Conservation (phyloP, 495 filamentous ascomycete genomes). For the Elasticomyces elasticus region DNA sequence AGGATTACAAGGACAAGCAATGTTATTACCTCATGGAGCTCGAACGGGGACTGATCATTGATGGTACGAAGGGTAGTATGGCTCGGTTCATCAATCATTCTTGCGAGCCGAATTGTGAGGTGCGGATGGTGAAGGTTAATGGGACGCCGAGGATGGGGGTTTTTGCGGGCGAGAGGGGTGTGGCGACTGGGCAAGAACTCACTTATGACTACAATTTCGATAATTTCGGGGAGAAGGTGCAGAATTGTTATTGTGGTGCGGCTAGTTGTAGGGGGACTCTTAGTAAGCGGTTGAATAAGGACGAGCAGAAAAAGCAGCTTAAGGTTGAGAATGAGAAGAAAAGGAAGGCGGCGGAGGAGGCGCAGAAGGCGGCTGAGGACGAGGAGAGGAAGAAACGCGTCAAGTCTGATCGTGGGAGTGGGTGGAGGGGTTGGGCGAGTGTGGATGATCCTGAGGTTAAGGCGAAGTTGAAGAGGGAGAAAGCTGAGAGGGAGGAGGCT, state of each 20-base stretch:
- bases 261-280: conserved; percentile 35
- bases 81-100: conserved; percentile 98
- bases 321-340: conserved; percentile 14
- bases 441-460: conserved; percentile 22
- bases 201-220: conserved; percentile 99
- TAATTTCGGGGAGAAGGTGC: conserved; percentile 34
- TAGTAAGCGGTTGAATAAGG: conserved; percentile 17
- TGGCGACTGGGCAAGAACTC: conserved; percentile 88
- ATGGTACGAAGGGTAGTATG: conserved; percentile 89
- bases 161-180: conserved; percentile 79
- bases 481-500: conserved; percentile 19
- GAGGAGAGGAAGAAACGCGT: conserved; percentile 19
- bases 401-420: conserved; percentile 12
- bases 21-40: conserved; percentile 98
- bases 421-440: conserved; percentile 20
- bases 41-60: conserved; percentile 97
- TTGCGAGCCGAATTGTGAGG: conserved; percentile 91
- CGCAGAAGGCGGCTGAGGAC: conserved; percentile 5
- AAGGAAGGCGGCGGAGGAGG: conserved; percentile 16
- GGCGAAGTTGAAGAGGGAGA: conserved; percentile 18
- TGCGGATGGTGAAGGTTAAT: conserved; percentile 95
- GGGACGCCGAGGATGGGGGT: conserved; percentile 94
- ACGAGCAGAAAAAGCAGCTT: conserved; percentile 14
- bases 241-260: conserved; percentile 37
- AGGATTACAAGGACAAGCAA: conserved; percentile 84